Conservation (phyloP, 768 basidiomycete species). For the Pulveroboletus sp. region DNA sequence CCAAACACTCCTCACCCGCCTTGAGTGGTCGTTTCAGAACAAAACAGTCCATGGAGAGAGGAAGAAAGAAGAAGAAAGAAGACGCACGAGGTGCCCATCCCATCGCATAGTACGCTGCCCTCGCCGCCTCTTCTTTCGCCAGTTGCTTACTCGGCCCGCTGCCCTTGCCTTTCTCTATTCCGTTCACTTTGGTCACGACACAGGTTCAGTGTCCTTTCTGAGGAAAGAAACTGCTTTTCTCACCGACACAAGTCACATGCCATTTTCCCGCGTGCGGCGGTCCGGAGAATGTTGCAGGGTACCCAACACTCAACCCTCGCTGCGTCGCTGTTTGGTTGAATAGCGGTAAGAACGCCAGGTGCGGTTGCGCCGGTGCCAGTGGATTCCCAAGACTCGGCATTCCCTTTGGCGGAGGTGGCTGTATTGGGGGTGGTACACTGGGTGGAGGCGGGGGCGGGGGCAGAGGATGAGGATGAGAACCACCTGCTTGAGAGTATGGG, state of each 20-base stretch:
- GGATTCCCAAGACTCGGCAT: slow-evolving; percentile 44
- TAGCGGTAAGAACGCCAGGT: slow-evolving; percentile 59
- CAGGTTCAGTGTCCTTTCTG: slow-evolving; percentile 1
- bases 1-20: slow-evolving; percentile 16
- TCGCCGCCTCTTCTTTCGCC: slow-evolving; percentile 75
- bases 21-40: slow-evolving; percentile 3
- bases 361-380: slow-evolving; percentile 58
- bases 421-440: slow-evolving; percentile 29
- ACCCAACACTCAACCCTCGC: slow-evolving; percentile 57
- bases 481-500: slow-evolving; percentile 19
- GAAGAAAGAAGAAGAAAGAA: not conserved
- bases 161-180: slow-evolving; percentile 62
- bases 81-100: slow-evolving; percentile 57
- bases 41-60: not conserved
- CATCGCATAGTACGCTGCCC: slow-evolving; percentile 67
- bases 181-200: slow-evolving; percentile 48
- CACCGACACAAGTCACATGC: slow-evolving; percentile 65
- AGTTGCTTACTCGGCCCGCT: slow-evolving; percentile 65
- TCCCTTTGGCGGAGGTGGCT: slow-evolving; percentile 34
- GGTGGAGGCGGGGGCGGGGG: slow-evolving; percentile 27
- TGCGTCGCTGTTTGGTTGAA: slow-evolving; percentile 74
- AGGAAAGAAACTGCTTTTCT: slow-evolving; percentile 22
- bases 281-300: slow-evolving; percentile 54
- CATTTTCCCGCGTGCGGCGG: slow-evolving; percentile 67
- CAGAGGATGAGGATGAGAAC: slow-evolving; percentile 11